Percentiles rank a stretch among this genome's conserved stretches.
Evolutionary conservation across 441 rosid genomes (phyloP).

Genomic region (Pelargonium citronellum): DNA sequence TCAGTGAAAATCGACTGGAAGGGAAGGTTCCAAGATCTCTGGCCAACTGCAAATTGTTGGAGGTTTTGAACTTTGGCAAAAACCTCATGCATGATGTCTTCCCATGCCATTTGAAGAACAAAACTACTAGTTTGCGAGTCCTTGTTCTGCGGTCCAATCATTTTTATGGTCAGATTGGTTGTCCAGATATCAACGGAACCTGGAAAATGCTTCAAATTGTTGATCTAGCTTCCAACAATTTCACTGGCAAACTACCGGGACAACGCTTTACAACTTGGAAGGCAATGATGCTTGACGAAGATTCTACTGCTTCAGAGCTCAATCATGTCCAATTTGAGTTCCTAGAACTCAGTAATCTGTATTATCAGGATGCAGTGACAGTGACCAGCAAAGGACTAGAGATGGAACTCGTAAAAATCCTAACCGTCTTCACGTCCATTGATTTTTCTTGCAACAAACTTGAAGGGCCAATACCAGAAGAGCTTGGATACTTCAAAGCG

Average conservation of each 20-base stretch:
- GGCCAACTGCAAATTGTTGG: slow-evolving; percentile 23
- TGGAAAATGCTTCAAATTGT: slow-evolving; percentile 31
- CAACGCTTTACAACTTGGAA: slow-evolving; percentile 11
- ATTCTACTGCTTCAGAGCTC: background rate
- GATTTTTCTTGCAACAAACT: background rate
- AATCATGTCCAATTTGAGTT: slow-evolving; percentile 12
- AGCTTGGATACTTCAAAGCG: slow-evolving; percentile 11
- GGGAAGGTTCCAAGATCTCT: slow-evolving; percentile 30
- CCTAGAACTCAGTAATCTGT: background rate
- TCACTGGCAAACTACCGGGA: background rate
- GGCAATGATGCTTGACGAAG: slow-evolving; percentile 13
- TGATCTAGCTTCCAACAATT: slow-evolving; percentile 22
- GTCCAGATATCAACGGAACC: background rate
- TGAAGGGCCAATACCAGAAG: slow-evolving; percentile 3
- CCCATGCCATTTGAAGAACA: slow-evolving; percentile 29
- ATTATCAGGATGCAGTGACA: slow-evolving; percentile 15
- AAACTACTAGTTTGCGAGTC: slow-evolving; percentile 22
- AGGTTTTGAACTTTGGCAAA: slow-evolving; percentile 34
- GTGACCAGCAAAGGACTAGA: slow-evolving; percentile 17
- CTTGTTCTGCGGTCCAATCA: slow-evolving; percentile 33
- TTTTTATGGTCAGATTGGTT: slow-evolving; percentile 7
- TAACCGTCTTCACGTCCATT: background rate
- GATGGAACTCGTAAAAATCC: background rate
- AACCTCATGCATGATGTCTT: slow-evolving; percentile 26
- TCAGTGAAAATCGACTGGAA: slow-evolving; percentile 11